These are phyloP conservation scores for Zygosaccharomyces rouxii DNA, from an alignment of 805 yeast species.

Conservation along the genomic window DNA sequence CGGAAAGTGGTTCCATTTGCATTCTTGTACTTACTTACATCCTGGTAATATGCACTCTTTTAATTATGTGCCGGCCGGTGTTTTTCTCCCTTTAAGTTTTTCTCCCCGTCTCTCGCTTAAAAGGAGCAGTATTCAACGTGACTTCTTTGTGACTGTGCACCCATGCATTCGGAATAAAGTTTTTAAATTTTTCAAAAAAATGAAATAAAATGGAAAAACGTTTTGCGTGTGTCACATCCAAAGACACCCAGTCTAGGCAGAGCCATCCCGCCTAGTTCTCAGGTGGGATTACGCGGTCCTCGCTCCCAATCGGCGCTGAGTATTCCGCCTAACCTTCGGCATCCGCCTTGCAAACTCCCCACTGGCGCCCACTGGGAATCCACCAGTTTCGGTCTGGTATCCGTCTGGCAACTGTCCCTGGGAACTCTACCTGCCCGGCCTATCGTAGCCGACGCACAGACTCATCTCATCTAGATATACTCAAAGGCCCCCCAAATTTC, in stretches of 20 bases:
- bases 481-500: conserved; percentile 1
- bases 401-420: not conserved
- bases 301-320: not conserved
- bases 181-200: not conserved
- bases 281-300: not conserved
- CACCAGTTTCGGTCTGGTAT: too few relatives aligned
- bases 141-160: not conserved
- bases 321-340: not conserved
- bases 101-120: not conserved
- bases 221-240: not conserved
- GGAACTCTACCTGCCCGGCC: conserved; percentile 4
- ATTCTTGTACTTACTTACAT: too few relatives aligned
- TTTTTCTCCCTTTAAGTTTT: not conserved
- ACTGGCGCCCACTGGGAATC: not conserved
- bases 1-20: too few relatives aligned
- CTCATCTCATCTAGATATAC: conserved; percentile 6
- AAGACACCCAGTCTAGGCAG: not conserved
- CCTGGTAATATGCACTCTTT: too few relatives aligned
- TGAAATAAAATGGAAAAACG: not conserved
- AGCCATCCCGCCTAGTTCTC: not conserved
- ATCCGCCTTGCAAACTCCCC: not conserved
- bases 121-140: not conserved
- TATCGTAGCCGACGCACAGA: conserved; percentile 4
- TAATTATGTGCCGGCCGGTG: too few relatives aligned
- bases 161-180: not conserved